Base-by-base conservation (phyloP, 2,329 filamentous ascomycete species). In the Cyanodermella asteris region DNA sequence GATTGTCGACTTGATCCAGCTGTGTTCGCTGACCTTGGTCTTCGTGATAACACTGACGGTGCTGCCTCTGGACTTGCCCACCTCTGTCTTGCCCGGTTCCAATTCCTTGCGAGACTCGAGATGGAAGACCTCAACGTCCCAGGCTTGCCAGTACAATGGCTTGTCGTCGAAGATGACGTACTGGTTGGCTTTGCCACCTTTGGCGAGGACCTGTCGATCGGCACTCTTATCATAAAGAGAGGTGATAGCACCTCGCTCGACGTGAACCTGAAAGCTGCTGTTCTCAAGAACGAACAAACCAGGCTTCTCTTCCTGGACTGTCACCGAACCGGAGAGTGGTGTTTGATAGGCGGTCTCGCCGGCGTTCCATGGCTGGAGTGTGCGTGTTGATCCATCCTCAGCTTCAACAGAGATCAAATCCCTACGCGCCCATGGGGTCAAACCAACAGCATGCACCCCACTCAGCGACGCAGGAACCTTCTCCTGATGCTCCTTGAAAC, bases 71-170 rank as follows among this genome's bases (percentile, higher is more conserved):
- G 63, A 53, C 40, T 87, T 77, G 18, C 65, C 54, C 28, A 94
- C 72, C 33, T 57, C 61, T 8, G 77, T 80, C 36, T 68, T 59
- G 33, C 64, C 61, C 11, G 70, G 64, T 5, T 61, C 44, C 9
- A 97, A 59, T 44, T 84, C 75, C 43, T 75, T 65, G 28, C 81
- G 70, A 2, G 81, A 87, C 28, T 90, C 70, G 14, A 94, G 64
- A 40, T 97, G 87, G 53, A 73, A 97, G 15, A 94, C 82, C 49
- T 97, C 87, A 5, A 94, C 84, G 46, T 97, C 84, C 82, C 84
- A 91, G 3, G 81, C 82, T 50, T 93, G 78, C 82, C 81, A 94
- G 55, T 90, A 91, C 13, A 93, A 62, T 13, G 82, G 82, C 51
- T 94, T 93, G 51, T 97, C 87, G 42, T 97, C 87, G 40, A 90